Evolutionary conservation across 2,329 filamentous ascomycete genomes (phyloP).

Genomic region (Curvularia verruculosa): DNA sequence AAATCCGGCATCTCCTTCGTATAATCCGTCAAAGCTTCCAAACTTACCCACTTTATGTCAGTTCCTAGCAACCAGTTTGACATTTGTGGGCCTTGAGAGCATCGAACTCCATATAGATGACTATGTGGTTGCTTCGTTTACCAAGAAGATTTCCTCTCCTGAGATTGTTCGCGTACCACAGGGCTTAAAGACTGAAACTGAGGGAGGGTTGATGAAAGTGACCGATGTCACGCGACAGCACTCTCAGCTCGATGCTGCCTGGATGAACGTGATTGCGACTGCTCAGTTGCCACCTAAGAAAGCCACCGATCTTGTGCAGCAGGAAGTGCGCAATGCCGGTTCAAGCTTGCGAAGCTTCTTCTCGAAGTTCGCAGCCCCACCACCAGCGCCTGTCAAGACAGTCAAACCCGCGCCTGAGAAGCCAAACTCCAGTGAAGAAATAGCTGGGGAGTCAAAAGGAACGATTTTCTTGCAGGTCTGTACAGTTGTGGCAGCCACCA

Average conservation of each 20-base stretch:
- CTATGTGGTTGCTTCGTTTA: slow-evolving; percentile 76
- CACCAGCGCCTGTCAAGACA: slow-evolving; percentile 29
- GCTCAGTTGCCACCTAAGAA: slow-evolving; percentile 63
- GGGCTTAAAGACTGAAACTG: slow-evolving; percentile 81
- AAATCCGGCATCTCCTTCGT: slow-evolving; percentile 55
- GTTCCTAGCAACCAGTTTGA: slow-evolving; percentile 92
- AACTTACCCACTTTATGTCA: slow-evolving; percentile 85
- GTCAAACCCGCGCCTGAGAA: slow-evolving; percentile 30
- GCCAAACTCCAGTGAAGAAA: slow-evolving; percentile 60
- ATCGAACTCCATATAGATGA: slow-evolving; percentile 93
- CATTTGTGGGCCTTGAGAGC: slow-evolving; percentile 86
- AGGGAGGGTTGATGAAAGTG: slow-evolving; percentile 88
- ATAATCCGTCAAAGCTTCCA: slow-evolving; percentile 72
- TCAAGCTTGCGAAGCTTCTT: slow-evolving; percentile 50
- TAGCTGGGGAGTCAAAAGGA: slow-evolving; percentile 72
- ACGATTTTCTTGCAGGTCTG: slow-evolving; percentile 90
- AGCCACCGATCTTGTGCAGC: slow-evolving; percentile 42
- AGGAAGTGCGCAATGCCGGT: slow-evolving; percentile 44
- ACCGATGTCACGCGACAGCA: slow-evolving; percentile 80
- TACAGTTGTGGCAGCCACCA: slow-evolving; percentile 80
- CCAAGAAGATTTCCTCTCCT: slow-evolving; percentile 85
- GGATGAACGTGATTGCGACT: slow-evolving; percentile 88
- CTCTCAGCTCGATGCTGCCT: slow-evolving; percentile 88
- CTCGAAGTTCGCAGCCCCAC: slow-evolving; percentile 43
- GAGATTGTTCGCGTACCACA: slow-evolving; percentile 73